A percentile compares a stretch with the other conserved stretches of the same genome.
Evolutionary conservation across 306 rosid genomes (phyloP).

Genomic region (Trifolium fragiferum): DNA sequence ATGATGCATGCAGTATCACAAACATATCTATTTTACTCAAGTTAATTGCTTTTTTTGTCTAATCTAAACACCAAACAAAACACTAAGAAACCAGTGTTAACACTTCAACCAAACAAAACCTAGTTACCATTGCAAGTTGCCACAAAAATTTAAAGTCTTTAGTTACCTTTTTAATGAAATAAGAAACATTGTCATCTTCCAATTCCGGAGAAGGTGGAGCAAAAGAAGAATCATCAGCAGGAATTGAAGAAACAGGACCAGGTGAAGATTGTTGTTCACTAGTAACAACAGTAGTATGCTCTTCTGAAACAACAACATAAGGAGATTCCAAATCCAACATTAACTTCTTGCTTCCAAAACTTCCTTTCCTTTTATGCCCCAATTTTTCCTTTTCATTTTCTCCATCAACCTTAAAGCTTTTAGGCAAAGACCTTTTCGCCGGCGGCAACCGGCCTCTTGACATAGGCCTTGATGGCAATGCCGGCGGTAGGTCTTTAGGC

Average conservation of each 20-base stretch:
- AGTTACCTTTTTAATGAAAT: constrained; percentile 86
- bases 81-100: constrained; percentile 24
- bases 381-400: constrained; percentile 45
- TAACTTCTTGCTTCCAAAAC: constrained; percentile 68
- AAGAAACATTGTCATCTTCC: constrained; percentile 69
- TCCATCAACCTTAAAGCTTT: constrained; percentile 55
- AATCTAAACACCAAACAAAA: neutral
- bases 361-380: constrained; percentile 54
- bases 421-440: constrained; percentile 70
- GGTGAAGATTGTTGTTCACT: constrained; percentile 30
- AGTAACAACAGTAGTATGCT: neutral
- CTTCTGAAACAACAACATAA: constrained; percentile 52
- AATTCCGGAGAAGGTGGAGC: constrained; percentile 47
- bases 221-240: constrained; percentile 37
- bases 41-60: constrained; percentile 21
- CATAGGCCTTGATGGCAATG: constrained; percentile 87
- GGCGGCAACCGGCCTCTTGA: constrained; percentile 80
- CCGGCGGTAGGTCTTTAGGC: constrained; percentile 92
- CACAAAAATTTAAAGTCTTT: constrained; percentile 19
- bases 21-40: too few relatives aligned
- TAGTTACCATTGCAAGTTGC: constrained; percentile 6
- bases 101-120: neutral
- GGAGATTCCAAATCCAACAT: constrained; percentile 73
- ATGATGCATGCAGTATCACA: neutral
- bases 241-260: constrained; percentile 42